Evolutionary conservation across 2,329 filamentous ascomycete genomes (phyloP), one percentile per base, ranked within the genome.

Genomic region (Cadophora gregata): DNA sequence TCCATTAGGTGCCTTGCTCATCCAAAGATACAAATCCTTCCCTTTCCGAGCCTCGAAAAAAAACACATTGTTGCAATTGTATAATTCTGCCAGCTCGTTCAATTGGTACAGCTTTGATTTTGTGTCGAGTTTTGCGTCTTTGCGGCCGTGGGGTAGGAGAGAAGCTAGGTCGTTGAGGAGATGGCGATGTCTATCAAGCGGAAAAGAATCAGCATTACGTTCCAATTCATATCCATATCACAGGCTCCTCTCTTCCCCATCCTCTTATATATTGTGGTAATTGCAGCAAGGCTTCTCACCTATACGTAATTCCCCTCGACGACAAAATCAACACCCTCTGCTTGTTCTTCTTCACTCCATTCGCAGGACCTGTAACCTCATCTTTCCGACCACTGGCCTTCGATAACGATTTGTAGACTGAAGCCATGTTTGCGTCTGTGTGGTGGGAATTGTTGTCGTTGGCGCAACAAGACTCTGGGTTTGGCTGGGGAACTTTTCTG

Each of bases 41-140:
- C 91, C 92, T 80, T 98, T 99, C 68, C 94, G 86, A 55, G 94
- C 94, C 82, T 99, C 95, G 78, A 97, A 96, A 82, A 97, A 99
- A 69, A 97, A 86, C 65, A 96, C 88, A 78, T 96, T 95, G 81
- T 97, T 97, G 86, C 93, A 96, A 78, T 96, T 96, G 84, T 96
- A 96, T 33, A 97, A 85, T 71, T 90, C 88, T 74, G 81, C 76
- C 48, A 82, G 76, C 75, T 94, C 92, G 81, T 96, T 96, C 61
- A 97, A 86, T 77, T 91, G 84, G 85, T 88, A 86, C 73, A 93
- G 85, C 83, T 96, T 93, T 45, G 92, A 94, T 82, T 98, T 98
- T 62, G 93, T 96, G 79, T 99, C 96, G 72, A 97, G 92, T 81
- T 99, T 99, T 74, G 92, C 93, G 78, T 99, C 96, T 82, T 97